phyloP scores from a whole-genome alignment of 2,329 filamentous ascomycete species.

The Trichoderma atroviride region DNA sequence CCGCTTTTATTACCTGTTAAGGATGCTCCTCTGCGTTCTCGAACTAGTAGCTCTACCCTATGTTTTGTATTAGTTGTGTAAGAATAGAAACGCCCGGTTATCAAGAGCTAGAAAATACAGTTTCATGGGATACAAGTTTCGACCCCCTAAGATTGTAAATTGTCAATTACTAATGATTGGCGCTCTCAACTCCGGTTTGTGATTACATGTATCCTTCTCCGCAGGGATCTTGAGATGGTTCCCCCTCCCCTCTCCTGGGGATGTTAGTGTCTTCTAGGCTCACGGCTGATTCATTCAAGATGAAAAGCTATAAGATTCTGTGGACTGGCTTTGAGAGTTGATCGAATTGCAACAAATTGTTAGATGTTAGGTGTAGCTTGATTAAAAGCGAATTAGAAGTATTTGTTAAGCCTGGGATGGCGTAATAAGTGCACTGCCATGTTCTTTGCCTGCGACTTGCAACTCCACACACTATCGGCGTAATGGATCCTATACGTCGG shows the following conservation, averaged over 20 bases:
- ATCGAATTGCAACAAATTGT: not conserved
- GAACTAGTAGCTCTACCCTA: not conserved
- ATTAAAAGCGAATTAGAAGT: not conserved
- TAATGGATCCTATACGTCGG: not conserved
- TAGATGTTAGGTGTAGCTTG: not conserved
- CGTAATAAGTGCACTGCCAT: not conserved
- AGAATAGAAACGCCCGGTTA: not conserved
- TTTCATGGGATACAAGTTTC: not conserved
- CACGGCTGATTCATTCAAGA: not conserved
- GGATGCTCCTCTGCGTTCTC: not conserved
- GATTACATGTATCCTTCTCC: not conserved
- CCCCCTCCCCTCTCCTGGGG: not conserved
- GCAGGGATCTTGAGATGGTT: not conserved
- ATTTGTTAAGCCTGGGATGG: not conserved
- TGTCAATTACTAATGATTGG: not conserved
- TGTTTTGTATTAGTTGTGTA: not conserved
- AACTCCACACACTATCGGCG: slow-evolving; percentile 10
- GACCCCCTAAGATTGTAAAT: not conserved
- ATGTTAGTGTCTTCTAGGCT: not conserved
- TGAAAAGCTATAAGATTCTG: not conserved
- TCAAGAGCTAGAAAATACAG: not conserved
- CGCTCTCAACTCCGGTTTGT: not conserved
- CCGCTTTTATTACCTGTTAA: not conserved
- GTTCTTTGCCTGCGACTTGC: not conserved
- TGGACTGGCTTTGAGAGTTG: not conserved